Evolutionary conservation across 495 filamentous ascomycete genomes (phyloP), one percentile per base, ranked within the genome.

Genomic region (Clohesyomyces aquaticus): DNA sequence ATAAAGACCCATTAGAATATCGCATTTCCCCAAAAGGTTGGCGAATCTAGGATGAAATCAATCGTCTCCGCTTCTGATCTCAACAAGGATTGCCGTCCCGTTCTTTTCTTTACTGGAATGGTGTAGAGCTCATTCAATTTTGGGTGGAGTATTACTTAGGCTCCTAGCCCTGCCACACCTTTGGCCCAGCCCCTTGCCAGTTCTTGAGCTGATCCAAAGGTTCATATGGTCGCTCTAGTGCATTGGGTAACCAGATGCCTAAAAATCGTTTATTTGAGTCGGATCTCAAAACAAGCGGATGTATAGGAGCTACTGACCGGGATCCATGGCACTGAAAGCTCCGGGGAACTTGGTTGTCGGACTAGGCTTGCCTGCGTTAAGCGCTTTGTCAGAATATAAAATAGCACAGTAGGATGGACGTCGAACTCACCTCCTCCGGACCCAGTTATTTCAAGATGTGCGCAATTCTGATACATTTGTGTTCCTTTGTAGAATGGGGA

Each of bases 341-440:
- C 63, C 63, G 11, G 56, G 63, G 54, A 66, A 66, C 32, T 51
- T 55, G 19, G 55, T 51, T n/a, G n/a, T n/a, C n/a, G n/a, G n/a
- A n/a, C n/a, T n/a, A n/a, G n/a, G n/a, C n/a, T n/a, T n/a, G n/a
- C n/a, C n/a, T n/a, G n/a, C n/a, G n/a, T n/a, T n/a, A n/a, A n/a
- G n/a, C n/a, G n/a, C n/a, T n/a, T n/a, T n/a, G n/a, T n/a, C n/a
- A n/a, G n/a, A n/a, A n/a, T n/a, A n/a, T n/a, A n/a, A n/a, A n/a
- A n/a, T n/a, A n/a, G n/a, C n/a, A n/a, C 28, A 61, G 16, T 35
- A 38, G 6, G 14, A 14, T 38, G 6, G 63, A 35, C 9, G 23
- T 47, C 4, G 63, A 56, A 9, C 26, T 50, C 12, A n/a, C 38
- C 63, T 4, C 63, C 54, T 1, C 55, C 62, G 16, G 54, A 27